Evolutionary conservation across 768 basidiomycete genomes (phyloP).

Genomic region (Boletus reticuloceps): DNA sequence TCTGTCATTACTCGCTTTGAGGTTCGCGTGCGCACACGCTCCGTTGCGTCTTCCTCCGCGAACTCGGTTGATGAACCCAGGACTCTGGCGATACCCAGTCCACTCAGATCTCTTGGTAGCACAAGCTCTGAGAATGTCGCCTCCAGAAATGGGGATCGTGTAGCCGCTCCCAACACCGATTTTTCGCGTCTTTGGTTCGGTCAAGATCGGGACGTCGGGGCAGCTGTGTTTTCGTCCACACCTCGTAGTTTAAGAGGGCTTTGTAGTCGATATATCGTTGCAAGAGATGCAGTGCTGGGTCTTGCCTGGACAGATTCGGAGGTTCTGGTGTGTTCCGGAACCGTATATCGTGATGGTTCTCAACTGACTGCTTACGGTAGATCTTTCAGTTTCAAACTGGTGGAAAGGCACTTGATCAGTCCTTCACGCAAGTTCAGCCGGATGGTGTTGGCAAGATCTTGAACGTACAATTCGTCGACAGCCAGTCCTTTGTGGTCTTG

Average conservation of each 20-base stretch:
- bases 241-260: conserved; percentile 14
- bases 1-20: conserved; percentile 29
- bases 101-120: conserved; percentile 56
- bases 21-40: conserved; percentile 7
- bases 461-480: conserved; percentile 21
- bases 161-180: conserved; percentile 23
- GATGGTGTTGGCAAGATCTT: conserved; percentile 20
- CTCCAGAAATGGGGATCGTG: conserved; percentile 24
- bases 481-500: conserved; percentile 21
- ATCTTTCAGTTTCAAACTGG: conserved; percentile 20
- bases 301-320: conserved; percentile 48
- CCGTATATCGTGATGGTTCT: neutral
- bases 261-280: conserved; percentile 18
- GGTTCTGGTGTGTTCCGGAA: conserved; percentile 18
- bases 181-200: conserved; percentile 25
- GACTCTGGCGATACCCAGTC: conserved; percentile 54
- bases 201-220: conserved; percentile 19
- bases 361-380: conserved; percentile 5
- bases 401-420: neutral
- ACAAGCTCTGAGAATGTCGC: conserved; percentile 48
- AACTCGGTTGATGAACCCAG: conserved; percentile 25
- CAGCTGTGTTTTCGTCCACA: conserved; percentile 14
- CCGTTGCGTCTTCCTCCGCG: conserved; percentile 14
- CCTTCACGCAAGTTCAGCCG: conserved; percentile 16
- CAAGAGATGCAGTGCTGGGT: conserved; percentile 34